Percentiles rank a stretch among this genome's conserved stretches.
Evolutionary conservation across 2,329 filamentous ascomycete genomes (phyloP).

Genomic region (Alternaria conjuncta): DNA sequence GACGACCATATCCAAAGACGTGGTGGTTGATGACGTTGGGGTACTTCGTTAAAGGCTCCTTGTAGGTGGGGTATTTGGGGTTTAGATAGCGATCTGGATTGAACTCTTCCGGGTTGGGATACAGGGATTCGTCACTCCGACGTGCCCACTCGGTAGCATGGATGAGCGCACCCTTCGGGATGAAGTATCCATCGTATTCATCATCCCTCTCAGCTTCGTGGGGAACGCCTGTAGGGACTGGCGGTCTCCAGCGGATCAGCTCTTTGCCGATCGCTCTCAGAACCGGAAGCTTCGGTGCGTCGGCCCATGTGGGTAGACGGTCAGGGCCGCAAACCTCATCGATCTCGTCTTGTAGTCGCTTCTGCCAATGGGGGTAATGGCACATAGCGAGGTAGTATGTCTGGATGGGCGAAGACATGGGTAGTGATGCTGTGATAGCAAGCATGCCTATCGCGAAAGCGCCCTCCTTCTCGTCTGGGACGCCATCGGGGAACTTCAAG

Average conservation of each 20-base stretch:
- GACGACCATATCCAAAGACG: constrained; percentile 19
- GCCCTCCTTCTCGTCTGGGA: not conserved
- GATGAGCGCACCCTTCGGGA: constrained; percentile 23
- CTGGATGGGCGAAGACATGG: constrained; percentile 6
- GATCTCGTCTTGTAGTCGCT: constrained; percentile 63
- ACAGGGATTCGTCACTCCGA: constrained; percentile 62
- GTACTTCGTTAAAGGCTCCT: constrained; percentile 14
- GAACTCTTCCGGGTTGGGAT: constrained; percentile 65
- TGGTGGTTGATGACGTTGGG: constrained; percentile 18
- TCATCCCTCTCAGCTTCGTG: constrained; percentile 18
- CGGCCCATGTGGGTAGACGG: constrained; percentile 15
- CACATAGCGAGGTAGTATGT: constrained; percentile 29
- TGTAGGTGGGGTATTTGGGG: constrained; percentile 16
- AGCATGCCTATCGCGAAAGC: constrained; percentile 6
- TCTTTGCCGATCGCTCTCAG: constrained; percentile 22
- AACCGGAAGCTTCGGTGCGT: constrained; percentile 13
- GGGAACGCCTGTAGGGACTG: constrained; percentile 22
- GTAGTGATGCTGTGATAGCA: constrained; percentile 4
- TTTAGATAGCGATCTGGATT: constrained; percentile 64
- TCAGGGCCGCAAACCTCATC: constrained; percentile 60
- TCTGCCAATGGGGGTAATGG: constrained; percentile 59
- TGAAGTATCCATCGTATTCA: constrained; percentile 25
- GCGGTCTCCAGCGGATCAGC: constrained; percentile 21
- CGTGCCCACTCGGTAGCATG: constrained; percentile 50
- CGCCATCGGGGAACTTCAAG: constrained; percentile 1